These are phyloP conservation scores for Quercus tomentella DNA, from an alignment of 331 rosid genomes.

Conservation along the genomic window DNA sequence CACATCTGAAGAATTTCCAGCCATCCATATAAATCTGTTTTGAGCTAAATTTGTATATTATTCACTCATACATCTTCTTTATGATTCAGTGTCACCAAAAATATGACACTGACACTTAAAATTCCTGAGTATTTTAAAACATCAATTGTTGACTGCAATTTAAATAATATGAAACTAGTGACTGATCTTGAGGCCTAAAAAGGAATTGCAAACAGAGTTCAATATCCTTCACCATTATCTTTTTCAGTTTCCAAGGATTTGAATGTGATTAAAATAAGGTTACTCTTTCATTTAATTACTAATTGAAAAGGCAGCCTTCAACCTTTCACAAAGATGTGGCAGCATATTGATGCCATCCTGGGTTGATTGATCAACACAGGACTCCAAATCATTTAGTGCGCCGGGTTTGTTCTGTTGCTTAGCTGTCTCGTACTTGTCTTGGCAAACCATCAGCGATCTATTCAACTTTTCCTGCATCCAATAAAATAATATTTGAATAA, in stretches of 20 bases:
- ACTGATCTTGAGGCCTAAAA: background rate
- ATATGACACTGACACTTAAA: background rate
- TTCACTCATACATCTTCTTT: background rate
- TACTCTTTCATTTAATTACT: constrained; percentile 7
- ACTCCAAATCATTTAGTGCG: constrained; percentile 52
- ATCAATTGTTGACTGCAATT: background rate
- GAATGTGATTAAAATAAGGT: background rate
- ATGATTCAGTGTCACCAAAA: background rate
- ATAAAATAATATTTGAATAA: background rate
- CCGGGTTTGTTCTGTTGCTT: constrained; percentile 57
- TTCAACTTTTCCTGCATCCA: constrained; percentile 76
- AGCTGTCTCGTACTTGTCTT: constrained; percentile 80
- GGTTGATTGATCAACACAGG: constrained; percentile 75
- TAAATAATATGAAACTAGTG: background rate
- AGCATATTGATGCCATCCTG: constrained; percentile 60
- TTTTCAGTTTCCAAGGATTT: background rate
- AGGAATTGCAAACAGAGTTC: background rate
- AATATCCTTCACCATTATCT: constrained; percentile 6
- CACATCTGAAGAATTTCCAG: background rate
- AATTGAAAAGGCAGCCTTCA: constrained; percentile 58
- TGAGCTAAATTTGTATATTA: background rate
- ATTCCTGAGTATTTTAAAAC: background rate
- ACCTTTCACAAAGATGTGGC: constrained; percentile 57
- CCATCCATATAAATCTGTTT: background rate
- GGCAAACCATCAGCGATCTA: constrained; percentile 91